These are phyloP conservation scores for Solanum virginianum DNA, from an alignment of 257 asterid genomes.

Conservation along the genomic window DNA sequence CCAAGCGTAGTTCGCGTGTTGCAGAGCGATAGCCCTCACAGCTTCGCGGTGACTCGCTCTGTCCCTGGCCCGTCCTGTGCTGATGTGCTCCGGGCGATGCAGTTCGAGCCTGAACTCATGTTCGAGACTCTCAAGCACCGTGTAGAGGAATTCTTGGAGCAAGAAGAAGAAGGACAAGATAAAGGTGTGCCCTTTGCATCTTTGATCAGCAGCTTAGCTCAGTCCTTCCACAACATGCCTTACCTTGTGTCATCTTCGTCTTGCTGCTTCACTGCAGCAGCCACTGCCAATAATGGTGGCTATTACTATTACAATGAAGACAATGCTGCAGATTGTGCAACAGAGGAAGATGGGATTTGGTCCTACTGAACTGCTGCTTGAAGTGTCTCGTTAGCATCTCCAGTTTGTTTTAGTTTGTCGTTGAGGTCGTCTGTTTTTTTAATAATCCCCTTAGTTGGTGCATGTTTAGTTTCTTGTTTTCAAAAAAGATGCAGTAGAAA, in stretches of 20 bases:
- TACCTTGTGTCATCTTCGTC: conserved; percentile 44
- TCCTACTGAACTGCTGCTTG: conserved; percentile 76
- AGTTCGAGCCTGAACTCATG: conserved; percentile 91
- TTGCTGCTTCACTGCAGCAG: conserved; percentile 54
- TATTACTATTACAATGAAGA: conserved; percentile 42
- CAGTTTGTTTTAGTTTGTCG: background rate
- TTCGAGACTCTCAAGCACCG: conserved; percentile 84
- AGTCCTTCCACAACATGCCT: conserved; percentile 82
- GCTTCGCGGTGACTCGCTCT: conserved; percentile 69
- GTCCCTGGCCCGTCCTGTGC: conserved; percentile 66
- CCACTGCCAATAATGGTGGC: conserved; percentile 12
- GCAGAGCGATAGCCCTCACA: conserved; percentile 83
- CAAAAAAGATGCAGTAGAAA: background rate
- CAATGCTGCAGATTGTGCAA: conserved; percentile 32
- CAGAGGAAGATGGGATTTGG: conserved; percentile 86
- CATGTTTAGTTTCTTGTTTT: background rate
- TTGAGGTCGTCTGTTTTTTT: conserved; percentile 6
- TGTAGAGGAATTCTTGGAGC: conserved; percentile 42
- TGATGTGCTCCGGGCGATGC: conserved; percentile 87
- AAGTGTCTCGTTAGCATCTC: conserved; percentile 8
- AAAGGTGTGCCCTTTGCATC: conserved; percentile 3
- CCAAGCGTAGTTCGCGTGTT: conserved; percentile 75
- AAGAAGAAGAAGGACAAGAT: conserved; percentile 1
- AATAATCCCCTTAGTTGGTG: background rate
- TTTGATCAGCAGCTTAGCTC: conserved; percentile 40